These are phyloP conservation scores for Trametes hirsuta DNA, from an alignment of 1,284 basidiomycete species.

Conservation along the genomic window DNA sequence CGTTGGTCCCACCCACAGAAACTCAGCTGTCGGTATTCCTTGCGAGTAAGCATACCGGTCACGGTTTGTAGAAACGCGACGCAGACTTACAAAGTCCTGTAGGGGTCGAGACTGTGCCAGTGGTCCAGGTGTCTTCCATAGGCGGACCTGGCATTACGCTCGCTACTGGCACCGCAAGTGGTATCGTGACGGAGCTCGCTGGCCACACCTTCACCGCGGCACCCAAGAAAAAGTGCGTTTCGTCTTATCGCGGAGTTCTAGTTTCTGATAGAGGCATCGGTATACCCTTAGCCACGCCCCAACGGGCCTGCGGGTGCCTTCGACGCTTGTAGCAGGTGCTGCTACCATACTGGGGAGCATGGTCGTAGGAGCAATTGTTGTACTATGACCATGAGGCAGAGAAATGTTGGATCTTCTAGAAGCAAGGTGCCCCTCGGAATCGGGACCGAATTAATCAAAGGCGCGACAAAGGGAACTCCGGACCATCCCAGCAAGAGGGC, in stretches of 20 bases:
- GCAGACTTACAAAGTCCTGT: background rate
- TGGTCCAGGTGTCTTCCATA: slow-evolving; percentile 31
- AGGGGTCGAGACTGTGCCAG: slow-evolving; percentile 17
- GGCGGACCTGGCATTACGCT: slow-evolving; percentile 19
- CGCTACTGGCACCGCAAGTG: slow-evolving; percentile 22
- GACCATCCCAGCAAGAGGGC: too few species aligned
- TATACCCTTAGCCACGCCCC: slow-evolving; percentile 1
- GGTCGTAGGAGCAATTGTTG: background rate
- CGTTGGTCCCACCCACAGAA: background rate
- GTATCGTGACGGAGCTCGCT: slow-evolving; percentile 29
- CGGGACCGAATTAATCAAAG: too few species aligned
- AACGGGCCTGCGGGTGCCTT: background rate
- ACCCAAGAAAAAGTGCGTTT: slow-evolving; percentile 1
- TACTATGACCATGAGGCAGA: background rate
- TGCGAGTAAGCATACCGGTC: background rate
- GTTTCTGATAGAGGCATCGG: background rate
- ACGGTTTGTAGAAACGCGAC: too few species aligned
- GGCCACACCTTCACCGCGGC: slow-evolving; percentile 29
- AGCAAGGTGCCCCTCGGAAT: too few species aligned
- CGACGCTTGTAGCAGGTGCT: background rate
- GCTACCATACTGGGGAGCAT: background rate
- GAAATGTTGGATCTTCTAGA: too few species aligned
- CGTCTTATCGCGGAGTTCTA: background rate
- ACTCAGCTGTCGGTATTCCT: slow-evolving; percentile 11
- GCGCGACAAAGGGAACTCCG: too few species aligned